These are phyloP conservation scores for Pythium brachiatum DNA, from an alignment of 352 stramenopile species.

Conservation along the genomic window DNA sequence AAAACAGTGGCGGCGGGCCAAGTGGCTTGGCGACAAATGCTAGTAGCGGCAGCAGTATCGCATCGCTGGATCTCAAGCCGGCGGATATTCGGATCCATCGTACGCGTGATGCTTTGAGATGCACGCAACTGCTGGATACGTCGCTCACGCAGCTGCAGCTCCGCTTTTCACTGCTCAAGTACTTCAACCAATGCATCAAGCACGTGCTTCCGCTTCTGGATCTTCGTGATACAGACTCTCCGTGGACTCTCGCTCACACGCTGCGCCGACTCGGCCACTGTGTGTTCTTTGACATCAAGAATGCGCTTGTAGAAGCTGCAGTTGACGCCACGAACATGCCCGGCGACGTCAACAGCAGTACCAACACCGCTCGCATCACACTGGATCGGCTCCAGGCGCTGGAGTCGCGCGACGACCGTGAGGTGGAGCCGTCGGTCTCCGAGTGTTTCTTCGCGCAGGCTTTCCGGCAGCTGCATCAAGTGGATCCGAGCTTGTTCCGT, in stretches of 20 bases:
- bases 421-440: conserved; percentile 84
- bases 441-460: conserved; percentile 94
- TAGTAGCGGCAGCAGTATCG: conserved; percentile 9
- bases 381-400: conserved; percentile 82
- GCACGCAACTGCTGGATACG: conserved; percentile 58
- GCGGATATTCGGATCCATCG: conserved; percentile 68
- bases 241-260: conserved; percentile 73
- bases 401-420: conserved; percentile 83
- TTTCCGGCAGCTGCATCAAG: conserved; percentile 87
- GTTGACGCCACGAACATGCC: conserved; percentile 71
- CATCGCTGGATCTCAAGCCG: conserved; percentile 65
- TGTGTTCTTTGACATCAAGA: conserved; percentile 88
- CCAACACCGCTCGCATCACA: conserved; percentile 79
- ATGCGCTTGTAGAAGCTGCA: conserved; percentile 69
- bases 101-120: conserved; percentile 70
- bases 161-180: conserved; percentile 80
- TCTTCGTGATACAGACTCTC: conserved; percentile 62
- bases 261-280: conserved; percentile 77
- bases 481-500: conserved; percentile 82
- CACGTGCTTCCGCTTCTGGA: conserved; percentile 72
- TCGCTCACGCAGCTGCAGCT: conserved; percentile 61
- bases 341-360: conserved; percentile 48
- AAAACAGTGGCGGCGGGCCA: conserved; percentile 29
- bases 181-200: conserved; percentile 72
- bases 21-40: conserved; percentile 8